These are phyloP conservation scores for Russula vinacea DNA, from an alignment of 768 basidiomycete species.

Conservation along the genomic window DNA sequence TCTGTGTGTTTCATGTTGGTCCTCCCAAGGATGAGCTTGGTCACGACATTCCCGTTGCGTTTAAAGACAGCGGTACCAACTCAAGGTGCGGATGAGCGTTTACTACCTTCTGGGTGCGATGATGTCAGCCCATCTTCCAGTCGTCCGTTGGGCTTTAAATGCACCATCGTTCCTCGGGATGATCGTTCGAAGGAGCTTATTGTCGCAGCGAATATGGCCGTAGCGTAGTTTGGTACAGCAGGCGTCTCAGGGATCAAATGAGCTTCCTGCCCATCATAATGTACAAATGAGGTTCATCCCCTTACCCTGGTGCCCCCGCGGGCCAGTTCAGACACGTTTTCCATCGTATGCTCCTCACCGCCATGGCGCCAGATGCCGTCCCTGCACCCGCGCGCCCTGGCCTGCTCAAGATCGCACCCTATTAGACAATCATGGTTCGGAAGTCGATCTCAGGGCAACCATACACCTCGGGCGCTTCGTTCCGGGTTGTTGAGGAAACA, in stretches of 20 bases:
- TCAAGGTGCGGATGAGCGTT: neutral
- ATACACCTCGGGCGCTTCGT: too few relatives aligned
- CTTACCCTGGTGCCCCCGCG: too few relatives aligned
- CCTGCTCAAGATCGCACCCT: slow-evolving; percentile 78
- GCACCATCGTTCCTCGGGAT: slow-evolving; percentile 6
- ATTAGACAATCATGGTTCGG: too few relatives aligned
- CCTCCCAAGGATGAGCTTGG: slow-evolving; percentile 5
- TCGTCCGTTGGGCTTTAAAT: slow-evolving; percentile 4
- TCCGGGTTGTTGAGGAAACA: too few relatives aligned
- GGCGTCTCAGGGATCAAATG: too few relatives aligned
- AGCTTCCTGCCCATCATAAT: too few relatives aligned
- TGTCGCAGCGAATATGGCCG: slow-evolving; percentile 12
- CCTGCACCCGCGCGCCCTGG: slow-evolving; percentile 38
- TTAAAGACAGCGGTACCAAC: slow-evolving; percentile 1
- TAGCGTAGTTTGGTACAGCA: too few relatives aligned
- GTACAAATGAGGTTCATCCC: too few relatives aligned
- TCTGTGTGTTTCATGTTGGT: slow-evolving; percentile 9
- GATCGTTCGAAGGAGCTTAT: slow-evolving; percentile 13
- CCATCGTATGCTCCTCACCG: slow-evolving; percentile 30
- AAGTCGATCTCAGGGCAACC: too few relatives aligned
- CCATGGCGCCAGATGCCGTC: slow-evolving; percentile 29
- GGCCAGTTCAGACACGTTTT: slow-evolving; percentile 49
- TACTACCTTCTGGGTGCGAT: neutral
- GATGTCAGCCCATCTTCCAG: neutral
- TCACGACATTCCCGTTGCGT: slow-evolving; percentile 2